Evolutionary conservation across 441 rosid species (phyloP), one percentile per base, ranked within the genome.

Genomic region (California macrophylla): DNA sequence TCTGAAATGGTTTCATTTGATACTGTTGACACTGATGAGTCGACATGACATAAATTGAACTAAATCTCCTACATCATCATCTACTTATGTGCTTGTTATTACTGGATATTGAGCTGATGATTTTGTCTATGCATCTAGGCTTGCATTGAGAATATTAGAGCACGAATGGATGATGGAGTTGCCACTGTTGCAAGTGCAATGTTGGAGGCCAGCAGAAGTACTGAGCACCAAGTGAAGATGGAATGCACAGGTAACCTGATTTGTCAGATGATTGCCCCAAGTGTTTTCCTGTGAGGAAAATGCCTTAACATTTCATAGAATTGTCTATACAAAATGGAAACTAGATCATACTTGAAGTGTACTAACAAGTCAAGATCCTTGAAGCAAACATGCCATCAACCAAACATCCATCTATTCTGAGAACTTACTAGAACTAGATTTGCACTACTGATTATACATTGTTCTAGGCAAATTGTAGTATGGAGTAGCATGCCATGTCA

Each of bases 141-240:
- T 54, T 89, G 95, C 80, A 75, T 88, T 64, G 96, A 89, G 81
- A 76, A 74, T 78, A 87, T 85, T 66, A 88, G 85, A 83, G 85
- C 77, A 24, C 77, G 83, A 40, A 67, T 77, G 58, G 97, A 87
- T 81, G 93, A 86, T 74, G 87, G 76, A 77, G 91, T 90, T 77
- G 87, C 87, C 68, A 83, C 71, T 76, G 88, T 90, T 67, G 64
- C 88, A 68, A 76, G 78, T 77, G 88, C 97, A 71, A 88, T 93
- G 94, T 74, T 93, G 63, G 86, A 83, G 72, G 89, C 88, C 63
- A 83, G 89, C 65, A 89, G 85, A 79, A 69, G 77, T 64, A 85
- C 82, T 72, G 97, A 88, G 87, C 83, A 75, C 77, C 85, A 83
- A 76, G 85, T 87, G 75, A 91, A 87, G 81, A 72, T 83, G 10